Percentiles rank a stretch among this genome's conserved stretches.
phyloP scores from a whole-genome alignment of 208 protist species.

The Sergeia podlipaevii region DNA sequence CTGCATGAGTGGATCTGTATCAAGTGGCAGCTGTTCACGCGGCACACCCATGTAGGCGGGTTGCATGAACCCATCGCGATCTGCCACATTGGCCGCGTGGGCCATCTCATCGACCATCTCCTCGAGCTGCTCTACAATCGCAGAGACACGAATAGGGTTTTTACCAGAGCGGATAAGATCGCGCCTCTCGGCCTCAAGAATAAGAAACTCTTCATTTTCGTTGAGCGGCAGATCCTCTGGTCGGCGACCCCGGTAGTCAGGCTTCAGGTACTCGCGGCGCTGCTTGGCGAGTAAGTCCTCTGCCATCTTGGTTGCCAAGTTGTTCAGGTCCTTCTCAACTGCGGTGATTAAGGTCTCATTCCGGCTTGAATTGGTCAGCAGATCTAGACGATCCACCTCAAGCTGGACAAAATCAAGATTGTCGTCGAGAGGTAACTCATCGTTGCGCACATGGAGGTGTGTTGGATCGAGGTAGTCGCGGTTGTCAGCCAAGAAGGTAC shows the following conservation, averaged over 20 bases:
- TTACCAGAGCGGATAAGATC: constrained; percentile 31
- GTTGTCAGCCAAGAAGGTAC: constrained; percentile 20
- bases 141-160: constrained; percentile 11
- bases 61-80: constrained; percentile 38
- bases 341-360: constrained; percentile 16
- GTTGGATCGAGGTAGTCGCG: constrained; percentile 38
- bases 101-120: constrained; percentile 20
- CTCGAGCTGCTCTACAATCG: constrained; percentile 22
- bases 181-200: constrained; percentile 30
- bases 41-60: constrained; percentile 24
- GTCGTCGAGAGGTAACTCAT: constrained; percentile 45
- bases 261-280: constrained; percentile 31
- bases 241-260: constrained; percentile 31
- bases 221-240: constrained; percentile 33
- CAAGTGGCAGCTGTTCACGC: constrained; percentile 27
- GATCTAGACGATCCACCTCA: constrained; percentile 40
- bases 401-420: constrained; percentile 33
- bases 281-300: constrained; percentile 31
- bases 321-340: constrained; percentile 24
- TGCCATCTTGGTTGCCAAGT: constrained; percentile 30
- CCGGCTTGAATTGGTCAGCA: constrained; percentile 10
- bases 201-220: constrained; percentile 34
- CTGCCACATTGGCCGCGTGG: constrained; percentile 30
- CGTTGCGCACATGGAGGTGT: constrained; percentile 30
- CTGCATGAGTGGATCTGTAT: constrained; percentile 28